Evolutionary conservation across 2,329 filamentous ascomycete species (phyloP), one percentile per base, ranked within the genome.

Genomic region (Alternaria sp.): DNA sequence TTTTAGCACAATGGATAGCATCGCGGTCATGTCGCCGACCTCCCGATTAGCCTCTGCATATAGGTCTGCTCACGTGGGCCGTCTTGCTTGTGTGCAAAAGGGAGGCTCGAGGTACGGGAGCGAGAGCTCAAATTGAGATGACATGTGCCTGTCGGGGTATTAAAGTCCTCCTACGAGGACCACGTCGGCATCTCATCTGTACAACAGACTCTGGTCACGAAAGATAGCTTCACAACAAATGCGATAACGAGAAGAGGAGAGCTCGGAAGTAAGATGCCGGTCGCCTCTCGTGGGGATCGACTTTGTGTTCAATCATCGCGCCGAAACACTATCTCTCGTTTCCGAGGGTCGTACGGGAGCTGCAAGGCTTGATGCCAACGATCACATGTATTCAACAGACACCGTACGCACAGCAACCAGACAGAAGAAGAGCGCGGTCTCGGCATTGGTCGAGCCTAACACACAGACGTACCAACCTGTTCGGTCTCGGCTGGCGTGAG

Each of bases 181-280:
- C 91, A 91, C 90, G 89, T 93, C 90, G 87, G 88, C 85, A 79
- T 79, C 81, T 79, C 83, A 85, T 82, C 89, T 89, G 90, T 90
- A 86, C 87, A 88, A 87, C 85, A 85, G 85, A 86, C 86, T 88
- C 82, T 87, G 88, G 85, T 89, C 84, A 84, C 57, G 61, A 84
- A 80, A 82, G 84, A 85, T 85, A 86, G 84, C 84, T 84, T 77
- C 76, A 74, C 57, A 79, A 78, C 82, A 80, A 75, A 68, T 72
- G 70, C 67, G 72, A 74, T 72, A 68, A 67, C 64, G 65, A 63
- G 52, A 59, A 65, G 61, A 78, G 82, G 81, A 86, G 81, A 86
- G 80, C 75, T 73, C 76, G 67, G 71, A 81, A 78, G 83, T 80
- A 79, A 78, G 75, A 79, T 81, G 82, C 80, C 83, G 81, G 83